Evolutionary conservation across 371 early-diverging fungal genomes (phyloP).

Genomic region (Dentiscutata heterogama): DNA sequence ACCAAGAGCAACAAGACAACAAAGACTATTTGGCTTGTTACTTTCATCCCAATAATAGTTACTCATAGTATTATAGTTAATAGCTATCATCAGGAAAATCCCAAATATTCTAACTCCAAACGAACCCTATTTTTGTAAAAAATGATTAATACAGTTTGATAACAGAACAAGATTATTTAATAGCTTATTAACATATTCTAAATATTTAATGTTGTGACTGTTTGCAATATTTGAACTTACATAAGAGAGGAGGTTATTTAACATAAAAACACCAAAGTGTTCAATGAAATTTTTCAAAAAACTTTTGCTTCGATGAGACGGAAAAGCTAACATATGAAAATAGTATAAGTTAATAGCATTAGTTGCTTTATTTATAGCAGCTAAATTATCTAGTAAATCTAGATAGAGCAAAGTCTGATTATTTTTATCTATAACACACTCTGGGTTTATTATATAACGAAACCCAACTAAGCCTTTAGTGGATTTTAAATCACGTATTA

Average conservation of each 20-base stretch:
- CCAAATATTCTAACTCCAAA: constrained; percentile 14
- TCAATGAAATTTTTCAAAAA: constrained; percentile 31
- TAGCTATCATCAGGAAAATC: constrained; percentile 26
- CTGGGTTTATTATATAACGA: not conserved
- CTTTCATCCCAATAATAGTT: constrained; percentile 26
- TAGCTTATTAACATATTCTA: not conserved
- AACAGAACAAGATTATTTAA: not conserved
- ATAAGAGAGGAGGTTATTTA: constrained; percentile 26
- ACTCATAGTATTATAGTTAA: constrained; percentile 39
- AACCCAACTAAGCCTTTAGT: no score
- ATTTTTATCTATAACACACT: not conserved
- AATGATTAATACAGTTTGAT: not conserved
- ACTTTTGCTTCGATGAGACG: constrained; percentile 32
- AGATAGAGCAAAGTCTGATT: not conserved
- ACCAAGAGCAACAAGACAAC: constrained; percentile 32
- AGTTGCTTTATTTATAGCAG: constrained; percentile 27
- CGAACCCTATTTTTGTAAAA: constrained; percentile 12
- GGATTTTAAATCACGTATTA: no score
- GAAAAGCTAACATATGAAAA: constrained; percentile 15
- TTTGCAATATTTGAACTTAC: constrained; percentile 26
- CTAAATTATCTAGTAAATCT: constrained; percentile 25
- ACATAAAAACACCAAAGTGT: constrained; percentile 2
- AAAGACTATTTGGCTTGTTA: constrained; percentile 25
- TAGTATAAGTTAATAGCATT: constrained; percentile 26
- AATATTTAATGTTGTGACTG: not conserved